These are phyloP conservation scores for Pyrenochaeta sp. DNA, from an alignment of 2,329 filamentous ascomycete genomes.

Conservation along the genomic window DNA sequence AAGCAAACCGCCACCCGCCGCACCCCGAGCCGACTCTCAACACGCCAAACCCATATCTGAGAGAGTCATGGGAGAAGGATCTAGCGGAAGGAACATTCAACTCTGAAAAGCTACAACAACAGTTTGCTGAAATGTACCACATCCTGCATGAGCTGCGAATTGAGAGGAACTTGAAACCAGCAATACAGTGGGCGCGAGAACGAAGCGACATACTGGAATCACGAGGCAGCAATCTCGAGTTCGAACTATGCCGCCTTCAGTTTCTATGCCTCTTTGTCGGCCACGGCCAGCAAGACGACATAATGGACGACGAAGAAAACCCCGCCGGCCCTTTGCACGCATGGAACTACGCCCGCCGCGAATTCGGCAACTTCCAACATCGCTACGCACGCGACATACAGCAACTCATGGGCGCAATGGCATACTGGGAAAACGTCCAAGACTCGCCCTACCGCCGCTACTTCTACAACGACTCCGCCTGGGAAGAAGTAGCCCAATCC, in stretches of 20 bases:
- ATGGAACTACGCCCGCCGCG: constrained; percentile 75
- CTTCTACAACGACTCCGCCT: constrained; percentile 78
- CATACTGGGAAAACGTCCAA: constrained; percentile 77
- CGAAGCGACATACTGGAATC: constrained; percentile 77
- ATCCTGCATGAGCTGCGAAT: constrained; percentile 82
- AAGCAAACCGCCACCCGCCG: constrained; percentile 64
- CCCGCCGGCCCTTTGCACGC: constrained; percentile 67
- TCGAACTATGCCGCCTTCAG: constrained; percentile 89
- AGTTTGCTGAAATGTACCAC: constrained; percentile 89
- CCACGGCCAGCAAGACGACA: constrained; percentile 59
- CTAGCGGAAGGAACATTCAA: constrained; percentile 66
- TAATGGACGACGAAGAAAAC: constrained; percentile 40
- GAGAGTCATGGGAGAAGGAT: constrained; percentile 52
- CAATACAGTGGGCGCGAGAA: constrained; percentile 83
- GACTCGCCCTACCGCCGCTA: constrained; percentile 80
- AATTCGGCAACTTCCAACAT: constrained; percentile 77
- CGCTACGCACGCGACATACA: constrained; percentile 83
- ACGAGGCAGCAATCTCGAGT: constrained; percentile 91
- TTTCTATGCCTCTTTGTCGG: constrained; percentile 83
- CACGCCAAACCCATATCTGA: constrained; percentile 44
- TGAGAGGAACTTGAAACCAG: constrained; percentile 76
- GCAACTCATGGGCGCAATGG: constrained; percentile 80
- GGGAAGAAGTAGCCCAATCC: constrained; percentile 82
- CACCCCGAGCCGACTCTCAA: constrained; percentile 49
- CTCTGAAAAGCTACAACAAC: constrained; percentile 74